Percentiles rank a stretch among this genome's conserved stretches.
Evolutionary conservation across 768 basidiomycete species (phyloP).

Genomic region (Dioszegia hungarica): DNA sequence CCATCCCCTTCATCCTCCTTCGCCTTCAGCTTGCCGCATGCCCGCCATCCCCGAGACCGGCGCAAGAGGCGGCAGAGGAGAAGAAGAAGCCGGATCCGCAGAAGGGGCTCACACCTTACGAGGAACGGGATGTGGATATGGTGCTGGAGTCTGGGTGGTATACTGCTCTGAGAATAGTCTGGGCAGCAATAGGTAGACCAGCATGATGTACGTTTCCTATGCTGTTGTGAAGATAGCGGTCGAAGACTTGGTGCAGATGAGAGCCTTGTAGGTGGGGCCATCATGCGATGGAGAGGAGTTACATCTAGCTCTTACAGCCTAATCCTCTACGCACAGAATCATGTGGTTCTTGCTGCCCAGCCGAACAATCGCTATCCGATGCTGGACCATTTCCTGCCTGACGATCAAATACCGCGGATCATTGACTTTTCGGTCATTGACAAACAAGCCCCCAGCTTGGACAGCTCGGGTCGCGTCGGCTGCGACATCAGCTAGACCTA

Average conservation of each 20-base stretch:
- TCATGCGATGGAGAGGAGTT: too few relatives aligned
- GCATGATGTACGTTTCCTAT: too few relatives aligned
- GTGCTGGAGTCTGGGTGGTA: constrained; percentile 2
- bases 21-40: neutral
- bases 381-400: constrained; percentile 58
- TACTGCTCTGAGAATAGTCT: neutral
- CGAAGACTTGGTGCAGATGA: neutral
- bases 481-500: constrained; percentile 34
- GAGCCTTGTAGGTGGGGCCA: too few relatives aligned
- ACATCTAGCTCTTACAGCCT: neutral
- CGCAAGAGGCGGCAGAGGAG: neutral
- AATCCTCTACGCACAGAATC: constrained; percentile 53
- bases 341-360: constrained; percentile 69
- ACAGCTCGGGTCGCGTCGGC: constrained; percentile 65
- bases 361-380: constrained; percentile 61
- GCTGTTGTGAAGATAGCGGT: too few relatives aligned
- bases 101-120: neutral
- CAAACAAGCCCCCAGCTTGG: constrained; percentile 65
- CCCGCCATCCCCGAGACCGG: neutral
- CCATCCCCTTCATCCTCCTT: neutral
- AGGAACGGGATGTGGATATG: neutral
- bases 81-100: constrained; percentile 3
- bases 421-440: constrained; percentile 60
- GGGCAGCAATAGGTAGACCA: neutral
- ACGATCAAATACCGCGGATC: constrained; percentile 54